phyloP scores from a whole-genome alignment of 345 rosid species.

The Gossypioides kirkii region DNA sequence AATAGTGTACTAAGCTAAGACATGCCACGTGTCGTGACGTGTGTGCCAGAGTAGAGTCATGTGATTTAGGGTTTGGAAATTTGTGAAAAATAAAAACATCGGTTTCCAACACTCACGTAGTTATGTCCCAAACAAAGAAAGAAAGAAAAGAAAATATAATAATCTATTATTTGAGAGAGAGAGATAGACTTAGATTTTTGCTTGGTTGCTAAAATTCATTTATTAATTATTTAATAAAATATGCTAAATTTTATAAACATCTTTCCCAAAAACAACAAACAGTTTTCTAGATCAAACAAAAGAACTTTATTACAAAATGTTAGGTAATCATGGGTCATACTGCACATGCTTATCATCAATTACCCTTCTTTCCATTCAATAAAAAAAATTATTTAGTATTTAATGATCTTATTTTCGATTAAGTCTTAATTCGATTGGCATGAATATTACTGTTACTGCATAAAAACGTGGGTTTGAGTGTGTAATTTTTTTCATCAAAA shows the following conservation, averaged over 20 bases:
- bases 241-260: not conserved
- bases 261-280: not conserved
- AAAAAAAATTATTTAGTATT: not conserved
- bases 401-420: too few relatives aligned
- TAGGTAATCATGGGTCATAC: not conserved
- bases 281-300: not conserved
- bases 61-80: conserved; percentile 32
- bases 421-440: too few relatives aligned
- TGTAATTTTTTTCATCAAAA: too few relatives aligned
- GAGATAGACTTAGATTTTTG: conserved; percentile 11
- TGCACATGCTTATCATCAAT: conserved; percentile 16
- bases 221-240: not conserved
- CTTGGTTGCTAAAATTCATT: conserved; percentile 1
- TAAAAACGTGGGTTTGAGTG: too few relatives aligned
- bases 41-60: conserved; percentile 39
- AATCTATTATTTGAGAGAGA: conserved; percentile 13
- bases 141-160: not conserved
- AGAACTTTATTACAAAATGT: not conserved
- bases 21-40: conserved; percentile 59
- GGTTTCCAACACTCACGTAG: conserved; percentile 33
- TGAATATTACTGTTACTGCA: too few relatives aligned
- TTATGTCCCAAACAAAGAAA: conserved; percentile 32
- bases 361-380: not conserved
- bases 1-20: conserved; percentile 27
- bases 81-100: not conserved